Evolutionary conservation across 1,284 basidiomycete genomes (phyloP).

Genomic region (Cutaneotrichosporon sp.): DNA sequence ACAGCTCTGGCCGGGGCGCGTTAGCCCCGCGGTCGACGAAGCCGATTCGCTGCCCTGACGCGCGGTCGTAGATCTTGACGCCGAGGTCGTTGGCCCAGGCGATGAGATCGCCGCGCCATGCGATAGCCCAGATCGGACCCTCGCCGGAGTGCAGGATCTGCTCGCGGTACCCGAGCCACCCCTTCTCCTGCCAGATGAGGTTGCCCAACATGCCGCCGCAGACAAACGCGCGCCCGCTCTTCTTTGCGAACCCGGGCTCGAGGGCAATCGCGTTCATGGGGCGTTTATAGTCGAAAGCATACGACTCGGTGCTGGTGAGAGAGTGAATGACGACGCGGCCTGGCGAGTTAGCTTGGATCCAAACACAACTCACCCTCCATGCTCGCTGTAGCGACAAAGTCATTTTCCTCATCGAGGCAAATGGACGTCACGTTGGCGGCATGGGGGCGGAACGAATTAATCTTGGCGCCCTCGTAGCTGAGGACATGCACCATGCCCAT

Average conservation of each 20-base stretch:
- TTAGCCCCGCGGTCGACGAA: constrained; percentile 80
- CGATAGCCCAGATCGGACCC: constrained; percentile 89
- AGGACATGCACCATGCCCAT: constrained; percentile 87
- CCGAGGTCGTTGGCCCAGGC: constrained; percentile 97
- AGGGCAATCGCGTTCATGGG: constrained; percentile 88
- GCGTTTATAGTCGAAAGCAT: constrained; percentile 87
- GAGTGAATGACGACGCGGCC: constrained; percentile 91
- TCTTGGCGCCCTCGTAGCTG: constrained; percentile 73
- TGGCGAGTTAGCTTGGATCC: constrained; percentile 25
- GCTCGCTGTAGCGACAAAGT: constrained; percentile 90
- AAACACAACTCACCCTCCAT: constrained; percentile 75
- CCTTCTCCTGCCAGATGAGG: constrained; percentile 85
- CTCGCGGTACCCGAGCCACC: constrained; percentile 95
- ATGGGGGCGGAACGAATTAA: constrained; percentile 91
- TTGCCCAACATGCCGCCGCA: constrained; percentile 92
- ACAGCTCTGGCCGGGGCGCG: constrained; percentile 86
- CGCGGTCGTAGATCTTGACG: constrained; percentile 89
- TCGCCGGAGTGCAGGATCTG: constrained; percentile 82
- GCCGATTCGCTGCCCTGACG: constrained; percentile 76
- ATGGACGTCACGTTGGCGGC: constrained; percentile 87
- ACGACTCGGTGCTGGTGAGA: constrained; percentile 75
- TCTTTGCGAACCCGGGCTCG: constrained; percentile 86
- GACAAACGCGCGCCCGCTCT: constrained; percentile 78
- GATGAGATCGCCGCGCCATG: constrained; percentile 83
- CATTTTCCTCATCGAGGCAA: constrained; percentile 77